Conservation (phyloP, 805 yeast genomes). For the Metschnikowia peoriensis region DNA sequence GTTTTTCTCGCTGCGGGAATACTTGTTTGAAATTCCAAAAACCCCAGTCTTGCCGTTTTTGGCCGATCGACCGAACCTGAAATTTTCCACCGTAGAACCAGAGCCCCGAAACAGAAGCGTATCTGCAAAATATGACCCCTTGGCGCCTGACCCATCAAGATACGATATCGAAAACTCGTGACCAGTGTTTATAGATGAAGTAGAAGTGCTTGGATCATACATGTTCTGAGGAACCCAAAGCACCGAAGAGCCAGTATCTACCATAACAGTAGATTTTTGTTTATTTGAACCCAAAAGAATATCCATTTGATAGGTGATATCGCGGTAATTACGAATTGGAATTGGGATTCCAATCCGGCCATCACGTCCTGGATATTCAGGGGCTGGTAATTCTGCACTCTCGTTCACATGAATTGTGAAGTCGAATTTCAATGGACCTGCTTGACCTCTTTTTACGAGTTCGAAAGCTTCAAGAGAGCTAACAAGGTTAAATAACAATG, state of each 20-base stretch:
- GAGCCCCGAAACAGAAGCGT: conserved; percentile 3
- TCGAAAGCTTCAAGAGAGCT: too few species aligned
- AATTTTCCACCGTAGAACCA: conserved; percentile 1
- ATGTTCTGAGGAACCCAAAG: conserved; percentile 31
- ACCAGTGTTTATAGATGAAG: background rate
- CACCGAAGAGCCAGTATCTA: conserved; percentile 45
- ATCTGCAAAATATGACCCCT: conserved; percentile 11
- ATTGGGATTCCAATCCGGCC: background rate
- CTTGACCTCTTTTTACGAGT: background rate
- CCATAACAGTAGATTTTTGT: conserved; percentile 26
- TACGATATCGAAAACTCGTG: conserved; percentile 7
- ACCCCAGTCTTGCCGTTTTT: conserved; percentile 3
- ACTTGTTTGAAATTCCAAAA: conserved; percentile 9
- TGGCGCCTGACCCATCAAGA: conserved; percentile 4
- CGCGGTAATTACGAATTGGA: background rate
- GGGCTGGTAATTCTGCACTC: too few species aligned
- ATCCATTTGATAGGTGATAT: conserved; percentile 10
- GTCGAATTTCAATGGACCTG: background rate
- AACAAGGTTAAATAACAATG: too few species aligned
- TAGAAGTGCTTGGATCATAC: background rate
- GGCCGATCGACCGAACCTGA: conserved; percentile 11
- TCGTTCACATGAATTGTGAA: too few species aligned
- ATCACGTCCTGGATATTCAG: background rate
- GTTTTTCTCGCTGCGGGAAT: background rate
- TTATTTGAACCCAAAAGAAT: conserved; percentile 12